Evolutionary conservation across 2,329 filamentous ascomycete genomes (phyloP).

Genomic region (Colletotrichum navitas): DNA sequence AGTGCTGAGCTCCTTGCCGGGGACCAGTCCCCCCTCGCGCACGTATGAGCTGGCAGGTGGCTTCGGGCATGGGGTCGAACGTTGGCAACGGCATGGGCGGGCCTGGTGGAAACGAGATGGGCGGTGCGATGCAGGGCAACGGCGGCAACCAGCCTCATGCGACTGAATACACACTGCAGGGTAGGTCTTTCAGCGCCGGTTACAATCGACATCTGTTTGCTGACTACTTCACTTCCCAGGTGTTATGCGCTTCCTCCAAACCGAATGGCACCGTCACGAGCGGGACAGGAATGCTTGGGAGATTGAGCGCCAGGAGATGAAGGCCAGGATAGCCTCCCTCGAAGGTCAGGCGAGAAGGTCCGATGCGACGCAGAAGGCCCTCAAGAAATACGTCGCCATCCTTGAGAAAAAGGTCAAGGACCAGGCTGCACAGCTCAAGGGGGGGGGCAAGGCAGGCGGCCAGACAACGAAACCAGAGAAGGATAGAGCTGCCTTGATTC

Average conservation of each 20-base stretch:
- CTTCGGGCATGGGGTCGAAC: conserved; percentile 56
- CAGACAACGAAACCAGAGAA: conserved; percentile 60
- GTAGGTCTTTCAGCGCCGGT: conserved; percentile 46
- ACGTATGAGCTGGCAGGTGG: conserved; percentile 54
- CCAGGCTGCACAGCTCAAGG: conserved; percentile 79
- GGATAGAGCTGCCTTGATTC: conserved; percentile 65
- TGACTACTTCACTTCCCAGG: conserved; percentile 61
- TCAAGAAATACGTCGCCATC: conserved; percentile 91
- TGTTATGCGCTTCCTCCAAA: conserved; percentile 99
- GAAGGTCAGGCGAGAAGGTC: conserved; percentile 90
- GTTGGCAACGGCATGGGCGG: conserved; percentile 54
- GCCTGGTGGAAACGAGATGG: conserved; percentile 59
- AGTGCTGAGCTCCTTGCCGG: conserved; percentile 32
- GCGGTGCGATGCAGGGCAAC: conserved; percentile 60
- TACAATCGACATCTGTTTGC: background rate
- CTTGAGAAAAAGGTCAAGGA: conserved; percentile 89
- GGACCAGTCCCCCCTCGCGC: conserved; percentile 36
- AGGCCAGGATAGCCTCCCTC: conserved; percentile 92
- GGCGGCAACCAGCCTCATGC: conserved; percentile 66
- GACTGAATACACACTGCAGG: conserved; percentile 73
- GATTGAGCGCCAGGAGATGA: conserved; percentile 99
- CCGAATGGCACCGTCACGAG: conserved; percentile 99
- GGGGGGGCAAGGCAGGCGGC: conserved; percentile 60
- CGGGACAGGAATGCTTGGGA: conserved; percentile 98
- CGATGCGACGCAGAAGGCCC: conserved; percentile 87